Evolutionary conservation across 371 early-diverging fungal species (phyloP).

Genomic region (Mortierella polycephala): DNA sequence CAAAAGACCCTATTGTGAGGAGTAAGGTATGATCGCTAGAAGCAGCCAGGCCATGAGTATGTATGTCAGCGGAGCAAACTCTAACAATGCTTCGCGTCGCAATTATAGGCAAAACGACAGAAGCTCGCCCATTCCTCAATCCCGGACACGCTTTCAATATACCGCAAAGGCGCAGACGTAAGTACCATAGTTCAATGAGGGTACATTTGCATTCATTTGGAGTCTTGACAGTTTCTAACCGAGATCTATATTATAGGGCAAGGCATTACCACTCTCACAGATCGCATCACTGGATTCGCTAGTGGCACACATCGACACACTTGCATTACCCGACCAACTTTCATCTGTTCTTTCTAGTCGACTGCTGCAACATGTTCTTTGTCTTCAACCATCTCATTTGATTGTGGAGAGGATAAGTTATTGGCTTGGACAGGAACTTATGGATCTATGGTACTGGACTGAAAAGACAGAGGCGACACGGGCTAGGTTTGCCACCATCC

Average conservation of each 20-base stretch:
- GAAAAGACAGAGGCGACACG: conserved; percentile 51
- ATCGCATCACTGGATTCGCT: conserved; percentile 45
- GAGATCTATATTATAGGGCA: conserved; percentile 13
- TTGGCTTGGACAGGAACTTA: conserved; percentile 60
- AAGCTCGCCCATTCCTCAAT: conserved; percentile 37
- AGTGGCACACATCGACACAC: conserved; percentile 55
- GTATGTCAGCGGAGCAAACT: neutral
- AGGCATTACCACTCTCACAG: conserved; percentile 39
- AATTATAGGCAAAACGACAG: conserved; percentile 30
- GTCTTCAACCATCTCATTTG: conserved; percentile 43
- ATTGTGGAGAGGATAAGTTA: conserved; percentile 58
- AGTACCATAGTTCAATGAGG: neutral
- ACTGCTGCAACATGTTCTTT: conserved; percentile 60
- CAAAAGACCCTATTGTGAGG: conserved; percentile 33
- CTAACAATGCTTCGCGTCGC: neutral
- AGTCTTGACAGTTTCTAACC: neutral
- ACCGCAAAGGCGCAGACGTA: conserved; percentile 35
- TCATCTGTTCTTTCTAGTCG: conserved; percentile 59
- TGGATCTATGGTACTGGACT: conserved; percentile 57
- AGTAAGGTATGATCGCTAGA: conserved; percentile 7
- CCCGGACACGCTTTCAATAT: conserved; percentile 40
- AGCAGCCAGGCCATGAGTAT: neutral
- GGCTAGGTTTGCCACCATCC: conserved; percentile 50
- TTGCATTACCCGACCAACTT: conserved; percentile 61
- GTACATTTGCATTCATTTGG: too few species aligned